Evolutionary conservation across 2,329 filamentous ascomycete genomes (phyloP).

Genomic region (Teratosphaeria destructans): DNA sequence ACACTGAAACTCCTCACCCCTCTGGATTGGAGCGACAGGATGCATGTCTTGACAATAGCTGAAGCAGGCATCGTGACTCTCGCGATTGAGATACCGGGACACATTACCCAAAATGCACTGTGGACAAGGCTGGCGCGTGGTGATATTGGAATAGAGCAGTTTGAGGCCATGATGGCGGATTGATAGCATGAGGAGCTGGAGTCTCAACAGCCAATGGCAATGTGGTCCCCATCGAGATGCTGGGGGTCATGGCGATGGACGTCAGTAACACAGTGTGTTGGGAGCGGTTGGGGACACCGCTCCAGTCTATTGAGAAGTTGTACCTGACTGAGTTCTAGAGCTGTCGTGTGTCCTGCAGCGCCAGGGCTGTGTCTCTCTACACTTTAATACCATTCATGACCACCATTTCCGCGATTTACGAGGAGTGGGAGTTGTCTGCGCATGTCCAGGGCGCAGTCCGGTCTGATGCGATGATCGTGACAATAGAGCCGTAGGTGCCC

Average conservation of each 20-base stretch:
- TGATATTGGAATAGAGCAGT: not conserved
- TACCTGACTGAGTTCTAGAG: not conserved
- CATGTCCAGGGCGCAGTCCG: not conserved
- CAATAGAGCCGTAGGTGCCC: constrained; percentile 36
- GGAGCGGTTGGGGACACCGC: not conserved
- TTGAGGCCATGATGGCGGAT: not conserved
- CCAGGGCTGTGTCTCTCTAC: not conserved
- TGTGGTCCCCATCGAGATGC: not conserved
- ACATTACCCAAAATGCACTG: not conserved
- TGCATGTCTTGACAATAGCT: not conserved
- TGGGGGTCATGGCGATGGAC: not conserved
- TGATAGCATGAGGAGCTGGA: not conserved
- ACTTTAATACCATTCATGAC: not conserved
- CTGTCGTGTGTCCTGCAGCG: not conserved
- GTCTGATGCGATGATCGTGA: constrained; percentile 31
- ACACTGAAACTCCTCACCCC: not conserved
- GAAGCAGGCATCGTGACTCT: not conserved
- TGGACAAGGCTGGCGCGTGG: not conserved
- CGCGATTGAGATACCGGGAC: not conserved
- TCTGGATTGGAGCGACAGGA: not conserved
- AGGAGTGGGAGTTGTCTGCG: not conserved
- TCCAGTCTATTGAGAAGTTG: not conserved
- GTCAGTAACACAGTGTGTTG: not conserved
- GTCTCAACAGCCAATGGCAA: not conserved
- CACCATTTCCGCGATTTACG: not conserved